Base-by-base conservation (phyloP, 768 basidiomycete genomes). In the Tremella yokohamensis region DNA sequence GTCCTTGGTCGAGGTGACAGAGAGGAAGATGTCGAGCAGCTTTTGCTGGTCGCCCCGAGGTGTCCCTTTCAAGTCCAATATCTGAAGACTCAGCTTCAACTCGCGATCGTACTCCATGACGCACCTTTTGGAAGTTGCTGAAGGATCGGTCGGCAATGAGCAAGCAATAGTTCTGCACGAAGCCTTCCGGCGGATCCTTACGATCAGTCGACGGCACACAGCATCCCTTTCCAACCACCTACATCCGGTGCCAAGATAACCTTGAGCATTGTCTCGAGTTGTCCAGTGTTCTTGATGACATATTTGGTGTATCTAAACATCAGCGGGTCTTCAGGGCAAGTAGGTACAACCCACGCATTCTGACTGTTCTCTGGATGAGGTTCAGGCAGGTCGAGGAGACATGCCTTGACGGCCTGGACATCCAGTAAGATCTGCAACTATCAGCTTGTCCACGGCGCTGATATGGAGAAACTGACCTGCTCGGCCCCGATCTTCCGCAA, bases 91-190 rank as follows among this genome's bases (percentile, higher is more conserved):
- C 42, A 15, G 29, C 40, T 12, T 40, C 19, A 38, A n/a, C n/a
- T n/a, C 25, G 25, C 40, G 4, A n/a, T 47, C 8, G 24, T 8
- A 45, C 4, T 45, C 42, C 20, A 8, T 12, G 29, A 54, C 77
- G 39, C 34, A 87, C 91, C 84, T 99, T 99, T 80, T 98, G 96
- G 80, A 99, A 99, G 77, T 98, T 98, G 26, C 87, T 87, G 77
- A 93, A 93, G 1, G 92, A 93, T 4, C 88, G 86, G 77, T 97
- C 94, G 20, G 90, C 90, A 61, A 99, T 89, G 56, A 97, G 82
- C 22, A 97, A 82, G 8, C 90, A 92, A 72, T 98, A 99, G 70
- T 97, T 97, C 55, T 92, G 81, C 60, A 98, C 89, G 71, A 99
- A 98, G 1, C 88, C 71, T 74, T 94, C 91, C 1, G 89, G 80